These are phyloP conservation scores for Pinus taeda DNA, from an alignment of 75 land plant genomes.

Conservation along the genomic window DNA sequence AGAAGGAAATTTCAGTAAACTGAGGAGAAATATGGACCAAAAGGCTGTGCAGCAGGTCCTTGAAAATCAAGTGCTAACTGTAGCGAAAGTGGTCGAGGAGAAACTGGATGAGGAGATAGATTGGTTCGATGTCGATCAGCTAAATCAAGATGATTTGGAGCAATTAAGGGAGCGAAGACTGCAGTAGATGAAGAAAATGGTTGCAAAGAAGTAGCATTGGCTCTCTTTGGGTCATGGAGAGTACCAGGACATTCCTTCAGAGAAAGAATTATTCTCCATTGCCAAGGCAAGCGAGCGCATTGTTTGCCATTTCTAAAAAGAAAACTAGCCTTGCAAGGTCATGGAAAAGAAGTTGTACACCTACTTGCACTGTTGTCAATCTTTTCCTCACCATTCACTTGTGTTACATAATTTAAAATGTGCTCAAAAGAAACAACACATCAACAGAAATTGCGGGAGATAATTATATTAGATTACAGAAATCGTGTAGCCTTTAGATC, in stretches of 20 bases:
- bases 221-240: conserved; percentile 87
- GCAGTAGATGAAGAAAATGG: conserved; percentile 83
- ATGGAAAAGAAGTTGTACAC: too few species aligned
- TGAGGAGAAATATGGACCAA: too few species aligned
- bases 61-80: conserved; percentile 83
- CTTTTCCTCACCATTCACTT: too few species aligned
- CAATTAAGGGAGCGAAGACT: conserved; percentile 66
- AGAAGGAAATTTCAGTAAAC: too few species aligned
- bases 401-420: too few species aligned
- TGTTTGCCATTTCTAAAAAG: conserved; percentile 96
- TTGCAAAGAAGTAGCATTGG: conserved; percentile 78
- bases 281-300: conserved; percentile 96
- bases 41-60: conserved; percentile 26
- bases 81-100: conserved; percentile 91
- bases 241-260: conserved; percentile 74
- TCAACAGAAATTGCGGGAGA: too few species aligned
- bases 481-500: too few species aligned
- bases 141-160: conserved; percentile 66
- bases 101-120: conserved; percentile 86
- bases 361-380: too few species aligned
- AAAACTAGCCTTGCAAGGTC: conserved; percentile 99
- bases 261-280: conserved; percentile 89
- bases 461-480: too few species aligned
- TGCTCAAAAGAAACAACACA: too few species aligned
- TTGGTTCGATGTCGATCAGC: conserved; percentile 67